Conservation (phyloP, 192 early-diverging fungal genomes). For the Diversispora eburnea region DNA sequence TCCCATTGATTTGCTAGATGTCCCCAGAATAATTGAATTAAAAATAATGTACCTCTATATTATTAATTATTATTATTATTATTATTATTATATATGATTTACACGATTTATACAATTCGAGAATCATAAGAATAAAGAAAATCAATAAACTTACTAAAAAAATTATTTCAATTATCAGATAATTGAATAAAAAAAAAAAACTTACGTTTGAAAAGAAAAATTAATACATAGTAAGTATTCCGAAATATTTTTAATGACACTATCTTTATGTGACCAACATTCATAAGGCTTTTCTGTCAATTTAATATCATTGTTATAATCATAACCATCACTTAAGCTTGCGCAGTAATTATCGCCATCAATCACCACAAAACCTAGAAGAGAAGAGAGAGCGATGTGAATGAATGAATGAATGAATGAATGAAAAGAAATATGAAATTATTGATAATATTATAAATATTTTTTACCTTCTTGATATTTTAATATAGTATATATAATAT, state of each 20-base stretch:
- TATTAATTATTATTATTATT: too few species aligned
- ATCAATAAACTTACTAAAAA: too few species aligned
- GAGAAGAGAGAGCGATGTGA: too few species aligned
- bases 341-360: neutral
- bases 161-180: too few species aligned
- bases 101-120: neutral
- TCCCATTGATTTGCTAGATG: slow-evolving; percentile 3
- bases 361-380: neutral
- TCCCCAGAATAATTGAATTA: slow-evolving; percentile 17
- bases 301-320: neutral
- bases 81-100: neutral
- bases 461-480: slow-evolving; percentile 6
- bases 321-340: neutral
- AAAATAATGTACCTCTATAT: neutral
- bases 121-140: neutral
- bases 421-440: too few species aligned
- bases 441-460: too few species aligned
- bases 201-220: slow-evolving; percentile 4
- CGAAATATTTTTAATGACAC: neutral
- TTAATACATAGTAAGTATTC: neutral
- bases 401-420: too few species aligned
- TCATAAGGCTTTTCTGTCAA: neutral
- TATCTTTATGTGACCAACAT: neutral
- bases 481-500: neutral
- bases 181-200: neutral